Percentiles rank a stretch among this genome's conserved stretches.
Conservation (phyloP, 345 rosid species). For the Salix arbutifolia region DNA sequence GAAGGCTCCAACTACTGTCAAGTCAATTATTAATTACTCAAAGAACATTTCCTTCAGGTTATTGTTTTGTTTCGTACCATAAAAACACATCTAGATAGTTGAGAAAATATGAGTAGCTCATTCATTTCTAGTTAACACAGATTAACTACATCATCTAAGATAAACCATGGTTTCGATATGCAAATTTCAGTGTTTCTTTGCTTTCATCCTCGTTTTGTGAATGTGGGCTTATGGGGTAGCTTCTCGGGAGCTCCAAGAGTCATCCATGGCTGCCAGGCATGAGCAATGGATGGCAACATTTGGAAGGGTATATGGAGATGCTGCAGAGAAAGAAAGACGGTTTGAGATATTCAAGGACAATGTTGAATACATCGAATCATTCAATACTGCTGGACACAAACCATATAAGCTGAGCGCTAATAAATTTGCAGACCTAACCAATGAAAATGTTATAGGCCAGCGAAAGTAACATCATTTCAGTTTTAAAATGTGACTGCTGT, state of each 20-base stretch:
- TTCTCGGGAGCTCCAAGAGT: constrained; percentile 14
- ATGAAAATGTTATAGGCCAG: constrained; percentile 27
- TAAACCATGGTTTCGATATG: no score
- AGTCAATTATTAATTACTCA: no score
- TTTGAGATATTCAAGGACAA: constrained; percentile 31
- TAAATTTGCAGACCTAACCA: constrained; percentile 43
- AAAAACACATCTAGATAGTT: no score
- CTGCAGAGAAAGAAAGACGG: constrained; percentile 19
- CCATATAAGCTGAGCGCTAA: constrained; percentile 41
- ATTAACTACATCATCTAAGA: no score
- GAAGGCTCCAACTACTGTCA: neutral
- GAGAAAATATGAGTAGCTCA: no score
- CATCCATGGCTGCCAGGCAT: constrained; percentile 18
- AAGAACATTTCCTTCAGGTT: no score
- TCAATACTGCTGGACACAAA: constrained; percentile 22
- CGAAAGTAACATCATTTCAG: constrained; percentile 17
- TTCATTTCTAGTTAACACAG: no score
- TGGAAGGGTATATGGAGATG: constrained; percentile 16
- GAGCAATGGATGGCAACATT: constrained; percentile 33
- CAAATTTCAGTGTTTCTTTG: no score
- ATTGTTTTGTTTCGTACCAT: neutral
- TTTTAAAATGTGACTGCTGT: constrained; percentile 6
- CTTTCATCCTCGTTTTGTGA: constrained; percentile 1
- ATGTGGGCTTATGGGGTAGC: constrained; percentile 3
- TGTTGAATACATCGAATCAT: constrained; percentile 14